Conservation (phyloP, 2,329 filamentous ascomycete species). For the Stachybotrys chartarum region DNA sequence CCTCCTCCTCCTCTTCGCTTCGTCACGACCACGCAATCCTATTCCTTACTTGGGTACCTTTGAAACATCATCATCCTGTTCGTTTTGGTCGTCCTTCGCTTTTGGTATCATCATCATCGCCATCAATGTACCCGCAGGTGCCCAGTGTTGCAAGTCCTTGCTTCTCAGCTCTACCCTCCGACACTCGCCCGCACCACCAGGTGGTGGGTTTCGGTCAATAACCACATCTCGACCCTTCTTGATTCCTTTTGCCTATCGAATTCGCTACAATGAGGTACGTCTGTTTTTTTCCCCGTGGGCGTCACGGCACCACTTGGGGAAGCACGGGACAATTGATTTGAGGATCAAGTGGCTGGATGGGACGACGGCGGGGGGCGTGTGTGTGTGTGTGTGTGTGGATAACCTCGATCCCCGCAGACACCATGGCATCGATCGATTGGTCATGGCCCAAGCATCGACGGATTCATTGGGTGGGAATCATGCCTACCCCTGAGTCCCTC, state of each 20-base stretch:
- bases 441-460: too few relatives aligned
- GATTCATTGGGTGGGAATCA: neutral
- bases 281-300: neutral
- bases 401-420: neutral
- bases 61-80: neutral
- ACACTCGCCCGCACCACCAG: too few relatives aligned
- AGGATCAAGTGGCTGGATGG: too few relatives aligned
- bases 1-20: constrained; percentile 1
- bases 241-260: neutral
- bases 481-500: neutral
- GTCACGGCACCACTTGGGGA: too few relatives aligned
- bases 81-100: too few relatives aligned
- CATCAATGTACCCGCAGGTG: too few relatives aligned
- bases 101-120: too few relatives aligned
- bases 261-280: neutral
- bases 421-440: neutral
- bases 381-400: neutral
- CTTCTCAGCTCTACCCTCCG: too few relatives aligned
- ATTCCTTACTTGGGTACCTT: neutral
- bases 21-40: neutral
- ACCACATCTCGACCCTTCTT: neutral
- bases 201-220: too few relatives aligned
- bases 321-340: too few relatives aligned
- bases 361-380: too few relatives aligned
- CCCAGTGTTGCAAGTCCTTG: too few relatives aligned